Evolutionary conservation across 192 early-diverging fungal genomes (phyloP).

Genomic region (Backusella australiensis): DNA sequence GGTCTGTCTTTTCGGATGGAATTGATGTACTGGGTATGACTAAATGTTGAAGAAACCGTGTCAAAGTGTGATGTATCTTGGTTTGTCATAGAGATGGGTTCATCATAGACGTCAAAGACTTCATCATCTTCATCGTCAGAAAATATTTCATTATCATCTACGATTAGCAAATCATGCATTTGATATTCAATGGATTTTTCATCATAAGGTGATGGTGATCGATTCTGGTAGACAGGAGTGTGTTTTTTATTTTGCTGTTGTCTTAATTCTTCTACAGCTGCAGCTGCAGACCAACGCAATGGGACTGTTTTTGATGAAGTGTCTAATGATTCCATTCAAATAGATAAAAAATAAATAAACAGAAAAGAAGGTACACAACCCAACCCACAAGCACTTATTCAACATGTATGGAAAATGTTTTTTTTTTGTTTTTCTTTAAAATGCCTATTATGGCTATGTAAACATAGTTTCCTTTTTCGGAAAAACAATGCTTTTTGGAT

Average conservation of each 20-base stretch:
- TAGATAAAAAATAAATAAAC: background rate
- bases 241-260: background rate
- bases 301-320: background rate
- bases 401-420: background rate
- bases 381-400: background rate
- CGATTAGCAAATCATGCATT: background rate
- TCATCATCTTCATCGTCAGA: background rate
- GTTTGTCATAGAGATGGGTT: background rate
- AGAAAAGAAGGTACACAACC: background rate
- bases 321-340: background rate
- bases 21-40: background rate
- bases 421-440: background rate
- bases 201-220: background rate
- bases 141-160: slow-evolving; percentile 12
- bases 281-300: background rate
- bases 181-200: background rate
- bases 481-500: background rate
- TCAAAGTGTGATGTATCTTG: background rate
- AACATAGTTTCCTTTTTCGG: slow-evolving; percentile 3
- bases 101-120: background rate
- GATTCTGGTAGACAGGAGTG: background rate
- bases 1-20: background rate
- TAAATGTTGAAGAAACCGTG: background rate
- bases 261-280: background rate
- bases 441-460: background rate